Base-by-base conservation (phyloP, 345 rosid species). In the Salix udensis region DNA sequence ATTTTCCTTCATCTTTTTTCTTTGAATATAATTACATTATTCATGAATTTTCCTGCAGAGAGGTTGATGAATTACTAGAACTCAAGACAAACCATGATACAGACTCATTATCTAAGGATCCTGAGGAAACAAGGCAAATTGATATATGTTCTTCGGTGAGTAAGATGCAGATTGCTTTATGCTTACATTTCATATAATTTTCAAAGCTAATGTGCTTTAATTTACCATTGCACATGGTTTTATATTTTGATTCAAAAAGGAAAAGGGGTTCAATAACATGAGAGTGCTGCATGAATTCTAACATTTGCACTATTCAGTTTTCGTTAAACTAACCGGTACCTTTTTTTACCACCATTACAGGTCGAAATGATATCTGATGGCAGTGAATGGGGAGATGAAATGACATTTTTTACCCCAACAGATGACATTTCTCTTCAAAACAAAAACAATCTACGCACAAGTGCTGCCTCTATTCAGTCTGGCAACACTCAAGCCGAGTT, bases 31-130 rank as follows among this genome's bases (percentile, higher is more conserved):
- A 46, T 46, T 46, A 46, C 50, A 44, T 67, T 58, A 40, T 70
- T 73, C 34, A 68, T 67, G 77, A 73, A 78, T 81, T 71, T 13
- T 82, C 44, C 62, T 81, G 74, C 92, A 94, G 98, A 83, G 92
- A 94, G 85, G 85, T 94, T 75, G 88, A 90, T 80, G 94, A 87
- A 67, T 74, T 90, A 61, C 92, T 74, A 71, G 88, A 88, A 81
- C 81, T 88, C 76, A 78, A 84, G 75, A 88, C 82, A 70, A 73
- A 71, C 79, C 75, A 31, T 31, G 34, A 31, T 4, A 67, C 72
- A 34, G 82, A 75, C 76, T 79, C 85, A 65, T 50, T 64, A 50
- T 74, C 78, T 30, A 85, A 77, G 77, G 87, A 85, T 81, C 66
- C 76, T 69, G 86, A 82, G 77, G 86, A 85, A 77, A 75, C 77